Evolutionary conservation across 768 basidiomycete species (phyloP), one percentile per base, ranked within the genome.

Genomic region (Trichaptum fuscoviolaceum): DNA sequence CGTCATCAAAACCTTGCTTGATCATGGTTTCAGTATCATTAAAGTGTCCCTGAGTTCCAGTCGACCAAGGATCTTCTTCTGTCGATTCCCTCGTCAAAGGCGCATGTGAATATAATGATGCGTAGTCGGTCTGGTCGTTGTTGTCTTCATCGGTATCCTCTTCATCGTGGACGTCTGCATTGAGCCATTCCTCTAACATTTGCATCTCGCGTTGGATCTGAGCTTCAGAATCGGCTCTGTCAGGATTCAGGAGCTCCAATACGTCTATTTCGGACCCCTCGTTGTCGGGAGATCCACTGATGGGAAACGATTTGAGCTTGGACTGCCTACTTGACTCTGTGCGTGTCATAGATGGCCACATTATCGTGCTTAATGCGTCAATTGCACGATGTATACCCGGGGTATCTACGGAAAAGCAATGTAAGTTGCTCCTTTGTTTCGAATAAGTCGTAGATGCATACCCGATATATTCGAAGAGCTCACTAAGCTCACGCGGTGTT

Each of bases 271-370:
- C 30, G 59, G 59, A 61, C 23, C 24, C 18, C 59, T 25, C 59
- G 12, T 7, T 3, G 23, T 61, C 59, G 15, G 24, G 15, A 2
- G 15, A 24, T 17, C 10, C 59, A 34, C 24, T 20, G 6, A 17
- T 4, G 59, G 23, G 59, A 12, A 17, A 12, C 3, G 59, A 3
- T 34, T 61, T 61, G 15, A 34, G 8, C 5, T 69, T 70, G 34
- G 67, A 52, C 57, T 70, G 69, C 57, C 63, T 59, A 62, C 74
- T 77, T 7, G 71, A 61, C n/a, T 72, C 71, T 35, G 73, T 76
- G 25, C 83, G 78, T 62, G 84, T 76, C 85, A 95, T 88, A 0
- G 89, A 89, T 4, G 92, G 89, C 92, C 92, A 95, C 88, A 94
- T 92, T 71, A 95, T 86, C 0, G 93, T 93, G 74, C 91, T 89